Base-by-base conservation (phyloP, 345 rosid genomes). In the Punica granatum region DNA sequence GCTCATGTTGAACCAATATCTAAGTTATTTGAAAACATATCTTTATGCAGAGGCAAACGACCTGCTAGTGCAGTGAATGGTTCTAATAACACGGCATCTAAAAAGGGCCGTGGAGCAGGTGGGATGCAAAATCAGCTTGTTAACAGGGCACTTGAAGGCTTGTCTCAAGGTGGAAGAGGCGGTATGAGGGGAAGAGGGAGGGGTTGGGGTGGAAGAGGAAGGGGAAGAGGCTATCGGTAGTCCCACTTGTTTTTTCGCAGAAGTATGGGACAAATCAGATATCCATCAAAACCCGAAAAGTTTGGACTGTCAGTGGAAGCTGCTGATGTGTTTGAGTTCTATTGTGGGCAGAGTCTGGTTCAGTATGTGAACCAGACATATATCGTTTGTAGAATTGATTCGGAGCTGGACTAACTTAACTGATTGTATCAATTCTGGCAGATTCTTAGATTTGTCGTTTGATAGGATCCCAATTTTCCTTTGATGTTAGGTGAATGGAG, bases 121-220 rank as follows among this genome's bases (percentile, higher is more conserved):
- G 85, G 87, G 51, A 28, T 82, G 69, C 92, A 73, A 66, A 87
- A 80, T 68, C 99, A 94, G 79, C 92, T 89, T 59, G 93, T 94
- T 32, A 91, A 82, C 68, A 85, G 90, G 80, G 97, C 97, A 63
- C 81, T 91, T 58, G 92, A 94, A 75, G 99, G 97, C 42, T 80
- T 94, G 75, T 85, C 97, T 58, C 78, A 77, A 71, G 88, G 94
- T 67, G 90, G 91, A 53, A 81, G 92, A 61, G 84, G 88, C 41
- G 90, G 90, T n/a, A 70, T 82, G 25, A 82, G 86, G 65, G 85
- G 79, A 64, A 80, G 90, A 60, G 78, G 85, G 48, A 67, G 90
- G 70, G 87, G 90, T 25, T 71, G 89, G 70, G 83, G 85, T 71
- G 87, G 92, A 65, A 76, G 92, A 53, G 92, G 97, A 71, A 83